Evolutionary conservation across 1,284 basidiomycete species (phyloP), one percentile per base, ranked within the genome.

Genomic region (Trichosporon faecale): DNA sequence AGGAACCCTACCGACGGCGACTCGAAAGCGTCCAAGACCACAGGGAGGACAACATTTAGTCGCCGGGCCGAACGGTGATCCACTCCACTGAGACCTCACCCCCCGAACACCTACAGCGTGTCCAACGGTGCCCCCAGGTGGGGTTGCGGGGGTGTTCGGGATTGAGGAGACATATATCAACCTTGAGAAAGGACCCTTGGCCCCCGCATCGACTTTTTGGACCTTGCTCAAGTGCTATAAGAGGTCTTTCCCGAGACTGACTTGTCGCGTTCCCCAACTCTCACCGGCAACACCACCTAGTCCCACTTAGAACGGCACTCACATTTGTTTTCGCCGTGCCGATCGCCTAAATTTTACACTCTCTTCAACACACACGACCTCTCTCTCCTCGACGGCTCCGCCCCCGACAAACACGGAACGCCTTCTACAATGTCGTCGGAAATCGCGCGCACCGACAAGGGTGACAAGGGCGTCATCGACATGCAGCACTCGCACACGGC

Each of bases 111-210:
- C 29, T 12, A 12, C 57, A n/a, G n/a, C 57, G 57, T 31, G 57
- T 61, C 29, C 57, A 29, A 61, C 27, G 57, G 57, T 61, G 57
- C 57, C 57, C 57, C 57, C 57, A 61, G 57, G 29, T 31, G 57
- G 57, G 57, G 57, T 61, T 61, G 57, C 57, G 57, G 57, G 57
- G 57, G 57, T 61, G 57, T 61, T 61, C 57, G 57, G 57, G 27
- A 31, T 31, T 61, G 57, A 61, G 57, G 57, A 61, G 57, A 61
- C 57, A 61, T 61, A 61, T 61, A 61, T 61, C 57, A 61, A n/a
- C 29, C 29, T 61, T 33, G 16, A 31, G 18, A n/a, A 61, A 33
- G n/a, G 57, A 31, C 57, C 57, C 57, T 31, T 61, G 27, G 29
- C 57, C 55, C 57, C 29, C 27, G 27, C 27, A 29, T 61, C 57